These are phyloP conservation scores for Acer negundo DNA, from an alignment of 345 rosid species.

Conservation along the genomic window DNA sequence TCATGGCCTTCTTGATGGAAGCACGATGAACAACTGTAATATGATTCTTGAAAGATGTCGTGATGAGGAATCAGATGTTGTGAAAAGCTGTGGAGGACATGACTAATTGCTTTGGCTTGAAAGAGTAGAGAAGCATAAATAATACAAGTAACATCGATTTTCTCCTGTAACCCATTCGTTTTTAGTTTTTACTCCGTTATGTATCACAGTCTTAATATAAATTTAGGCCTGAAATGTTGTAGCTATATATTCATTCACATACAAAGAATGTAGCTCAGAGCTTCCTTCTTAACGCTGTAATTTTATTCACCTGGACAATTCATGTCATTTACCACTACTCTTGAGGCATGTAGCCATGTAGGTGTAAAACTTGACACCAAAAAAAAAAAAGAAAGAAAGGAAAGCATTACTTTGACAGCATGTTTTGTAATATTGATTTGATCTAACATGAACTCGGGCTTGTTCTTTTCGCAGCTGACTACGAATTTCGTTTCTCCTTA, in stretches of 20 bases:
- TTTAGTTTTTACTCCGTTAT: not conserved
- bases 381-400: not conserved
- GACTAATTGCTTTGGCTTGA: not conserved
- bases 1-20: slow-evolving; percentile 89
- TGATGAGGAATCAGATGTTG: slow-evolving; percentile 25
- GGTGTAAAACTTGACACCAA: not conserved
- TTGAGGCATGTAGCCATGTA: not conserved
- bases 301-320: not conserved
- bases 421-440: too few relatives aligned
- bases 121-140: not conserved
- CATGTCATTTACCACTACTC: not conserved
- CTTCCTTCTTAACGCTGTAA: slow-evolving; percentile 1
- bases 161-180: slow-evolving; percentile 9
- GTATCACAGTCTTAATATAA: not conserved
- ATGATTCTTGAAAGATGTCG: slow-evolving; percentile 54
- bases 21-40: slow-evolving; percentile 88
- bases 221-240: slow-evolving; percentile 11
- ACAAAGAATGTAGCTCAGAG: not conserved
- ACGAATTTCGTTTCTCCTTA: not conserved
- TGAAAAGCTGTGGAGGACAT: slow-evolving; percentile 21
- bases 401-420: not conserved
- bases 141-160: not conserved
- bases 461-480: not conserved
- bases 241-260: slow-evolving; percentile 14
- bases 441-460: not conserved